Conservation (phyloP, 768 basidiomycete species). For the Mycena sanguinolenta region DNA sequence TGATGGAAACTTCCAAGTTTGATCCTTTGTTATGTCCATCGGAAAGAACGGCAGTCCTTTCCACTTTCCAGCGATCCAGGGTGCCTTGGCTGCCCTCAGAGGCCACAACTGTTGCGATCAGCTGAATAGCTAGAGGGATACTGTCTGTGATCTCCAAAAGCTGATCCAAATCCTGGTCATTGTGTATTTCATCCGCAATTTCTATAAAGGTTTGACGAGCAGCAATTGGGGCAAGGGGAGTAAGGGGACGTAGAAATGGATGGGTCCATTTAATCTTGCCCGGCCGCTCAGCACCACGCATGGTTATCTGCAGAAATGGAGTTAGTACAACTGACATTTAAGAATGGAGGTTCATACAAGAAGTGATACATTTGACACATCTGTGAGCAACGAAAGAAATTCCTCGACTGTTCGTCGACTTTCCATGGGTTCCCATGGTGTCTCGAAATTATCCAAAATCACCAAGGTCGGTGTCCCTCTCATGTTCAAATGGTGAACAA, state of each 20-base stretch:
- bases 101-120: slow-evolving; percentile 14
- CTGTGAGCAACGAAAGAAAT: too few relatives aligned
- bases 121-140: too few relatives aligned
- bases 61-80: slow-evolving; percentile 5
- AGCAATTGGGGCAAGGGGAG: not conserved
- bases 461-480: not conserved
- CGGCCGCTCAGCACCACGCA: slow-evolving; percentile 18
- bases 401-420: too few relatives aligned
- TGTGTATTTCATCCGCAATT: too few relatives aligned
- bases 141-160: too few relatives aligned
- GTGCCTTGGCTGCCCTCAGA: not conserved
- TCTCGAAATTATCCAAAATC: too few relatives aligned
- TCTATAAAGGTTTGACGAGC: slow-evolving; percentile 8
- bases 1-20: slow-evolving; percentile 21
- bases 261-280: slow-evolving; percentile 10
- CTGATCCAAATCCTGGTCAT: too few relatives aligned
- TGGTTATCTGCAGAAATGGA: slow-evolving; percentile 7
- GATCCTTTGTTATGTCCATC: slow-evolving; percentile 17
- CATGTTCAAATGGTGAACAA: not conserved
- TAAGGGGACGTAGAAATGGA: slow-evolving; percentile 23
- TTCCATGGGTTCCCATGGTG: too few relatives aligned
- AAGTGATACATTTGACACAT: slow-evolving; percentile 12
- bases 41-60: slow-evolving; percentile 19
- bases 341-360: not conserved
- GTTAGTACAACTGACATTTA: not conserved